A percentile compares a stretch with the other conserved stretches of the same genome.
phyloP scores from a whole-genome alignment of 1,284 basidiomycete species.

The Athelia psychrophila region DNA sequence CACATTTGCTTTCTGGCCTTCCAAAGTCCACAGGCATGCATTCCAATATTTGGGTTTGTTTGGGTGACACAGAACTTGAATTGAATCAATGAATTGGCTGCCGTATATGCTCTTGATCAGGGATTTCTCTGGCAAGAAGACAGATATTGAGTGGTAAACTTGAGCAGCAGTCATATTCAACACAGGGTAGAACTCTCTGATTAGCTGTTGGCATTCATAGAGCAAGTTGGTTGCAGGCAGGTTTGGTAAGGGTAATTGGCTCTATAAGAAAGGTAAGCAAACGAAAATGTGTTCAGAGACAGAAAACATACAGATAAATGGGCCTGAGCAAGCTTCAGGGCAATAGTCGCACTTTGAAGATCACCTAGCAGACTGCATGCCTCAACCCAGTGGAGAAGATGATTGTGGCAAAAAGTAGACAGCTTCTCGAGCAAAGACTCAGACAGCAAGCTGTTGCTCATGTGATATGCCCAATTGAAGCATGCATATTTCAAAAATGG shows the following conservation, averaged over 20 bases:
- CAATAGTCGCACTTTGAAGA: background rate
- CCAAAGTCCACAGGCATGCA: background rate
- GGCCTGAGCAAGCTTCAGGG: background rate
- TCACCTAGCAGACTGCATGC: background rate
- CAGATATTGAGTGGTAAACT: background rate
- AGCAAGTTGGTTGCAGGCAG: background rate
- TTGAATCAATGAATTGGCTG: too few species aligned
- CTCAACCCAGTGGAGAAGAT: background rate
- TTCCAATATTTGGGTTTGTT: background rate
- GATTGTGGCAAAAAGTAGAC: background rate
- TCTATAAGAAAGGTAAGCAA: background rate
- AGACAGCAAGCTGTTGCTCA: background rate
- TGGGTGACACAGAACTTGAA: too few species aligned
- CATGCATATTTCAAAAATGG: conserved; percentile 1
- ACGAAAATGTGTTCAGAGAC: background rate
- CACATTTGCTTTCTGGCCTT: background rate
- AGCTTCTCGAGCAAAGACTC: background rate
- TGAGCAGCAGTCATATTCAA: background rate
- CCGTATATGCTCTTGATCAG: too few species aligned
- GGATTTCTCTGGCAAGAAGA: background rate
- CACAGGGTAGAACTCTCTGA: background rate
- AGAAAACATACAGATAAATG: background rate
- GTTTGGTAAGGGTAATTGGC: background rate
- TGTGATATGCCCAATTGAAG: background rate
- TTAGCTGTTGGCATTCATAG: background rate